Evolutionary conservation across 2,329 filamentous ascomycete genomes (phyloP), one percentile per base, ranked within the genome.

Genomic region (Arthrobotrys conoides): DNA sequence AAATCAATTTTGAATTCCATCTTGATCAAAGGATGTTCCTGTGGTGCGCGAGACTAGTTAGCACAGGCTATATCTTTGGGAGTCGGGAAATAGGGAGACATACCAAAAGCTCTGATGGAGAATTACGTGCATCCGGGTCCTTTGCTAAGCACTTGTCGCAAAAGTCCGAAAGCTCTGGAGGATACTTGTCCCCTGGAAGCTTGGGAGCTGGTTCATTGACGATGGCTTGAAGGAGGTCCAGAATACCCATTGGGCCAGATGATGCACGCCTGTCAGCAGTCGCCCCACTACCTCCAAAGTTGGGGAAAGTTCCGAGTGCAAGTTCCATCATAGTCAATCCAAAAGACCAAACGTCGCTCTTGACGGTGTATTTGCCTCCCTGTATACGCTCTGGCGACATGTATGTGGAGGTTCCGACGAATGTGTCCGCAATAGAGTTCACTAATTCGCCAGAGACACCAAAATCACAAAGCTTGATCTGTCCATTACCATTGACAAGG

Each of bases 311-410:
- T 81, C 96, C 96, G 83, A 99, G 97, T 38, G 96, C 96, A 81
- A 99, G 86, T 85, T 99, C 96, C 94, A 99, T 98, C 80, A 99
- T 90, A 0, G 91, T 92, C 81, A 99, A 87, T 36, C 96, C 96
- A 80, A 97, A 96, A 88, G 94, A 97, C 96, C 96, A 99, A 3
- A 99, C 96, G 84, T 99, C 96, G 12, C 94, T 97, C 85, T 97
- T 97, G 83, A 99, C 95, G 0, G 95, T 97, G 85, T 99, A 99
- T 82, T 93, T 94, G 80, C 96, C 94, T 80, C 96, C 96, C 84
- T 98, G 94, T 81, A 99, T 99, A 84, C 96, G 90, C 86, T 99
- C 96, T 0, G 96, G 96, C 0, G 96, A 96, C 96, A 99, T 99
- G 87, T 99, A 99, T 71, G 96, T 99, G 44, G 96, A 97, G 0